These are phyloP conservation scores for Lycium barbarum DNA, from an alignment of 257 asterid genomes.

Conservation along the genomic window DNA sequence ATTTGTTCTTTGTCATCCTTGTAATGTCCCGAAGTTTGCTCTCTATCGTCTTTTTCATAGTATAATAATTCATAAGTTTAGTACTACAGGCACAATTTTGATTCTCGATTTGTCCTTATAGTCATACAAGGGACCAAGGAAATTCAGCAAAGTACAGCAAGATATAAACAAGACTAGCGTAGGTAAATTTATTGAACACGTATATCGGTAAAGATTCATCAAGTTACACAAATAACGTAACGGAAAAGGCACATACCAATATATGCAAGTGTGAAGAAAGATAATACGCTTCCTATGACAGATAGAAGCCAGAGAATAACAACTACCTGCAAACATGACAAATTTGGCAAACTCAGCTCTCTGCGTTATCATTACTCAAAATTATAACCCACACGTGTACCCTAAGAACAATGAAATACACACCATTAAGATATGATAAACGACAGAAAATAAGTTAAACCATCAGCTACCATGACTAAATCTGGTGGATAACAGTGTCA, in stretches of 20 bases:
- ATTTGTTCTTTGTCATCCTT: background rate
- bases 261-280: conserved; percentile 84
- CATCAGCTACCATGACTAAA: background rate
- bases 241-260: conserved; percentile 60
- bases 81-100: background rate
- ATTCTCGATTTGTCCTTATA: background rate
- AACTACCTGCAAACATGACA: conserved; percentile 75
- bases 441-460: background rate
- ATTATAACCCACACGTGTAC: background rate
- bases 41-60: background rate
- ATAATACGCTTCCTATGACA: conserved; percentile 80
- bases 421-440: background rate
- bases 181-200: conserved; percentile 28
- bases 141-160: background rate
- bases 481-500: background rate
- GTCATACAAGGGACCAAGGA: background rate
- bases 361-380: background rate
- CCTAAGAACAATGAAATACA: background rate
- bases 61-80: background rate
- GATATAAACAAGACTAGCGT: background rate
- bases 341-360: conserved; percentile 16
- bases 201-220: background rate
- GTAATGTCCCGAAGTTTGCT: background rate
- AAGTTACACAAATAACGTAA: conserved; percentile 15
- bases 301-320: conserved; percentile 89